Base-by-base conservation (phyloP, 2,329 filamentous ascomycete species). In the Arthroderma sp. region DNA sequence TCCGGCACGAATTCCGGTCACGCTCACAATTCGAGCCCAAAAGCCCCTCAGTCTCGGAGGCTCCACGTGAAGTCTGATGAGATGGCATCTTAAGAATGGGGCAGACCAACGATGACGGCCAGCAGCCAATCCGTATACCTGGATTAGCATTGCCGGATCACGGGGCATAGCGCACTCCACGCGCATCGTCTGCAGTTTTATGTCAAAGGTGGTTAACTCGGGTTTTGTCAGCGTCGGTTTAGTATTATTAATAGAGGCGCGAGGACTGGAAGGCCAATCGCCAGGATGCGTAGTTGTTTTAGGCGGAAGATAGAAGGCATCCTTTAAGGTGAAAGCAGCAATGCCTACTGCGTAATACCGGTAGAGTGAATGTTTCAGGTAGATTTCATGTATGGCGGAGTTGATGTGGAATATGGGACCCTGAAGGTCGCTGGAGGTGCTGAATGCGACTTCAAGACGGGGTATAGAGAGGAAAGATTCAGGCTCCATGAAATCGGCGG, bases 61-160 rank as follows among this genome's bases (percentile, higher is more conserved):
- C 57, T 89, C 83, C 0, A 86, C 86, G 61, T 91, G 94, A 4
- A 98, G 60, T n/a, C 91, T 78, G 37, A 87, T 70, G 33, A 95
- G 72, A 49, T 82, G 83, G 31, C 85, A 79, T 44, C 80, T 74
- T 9, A 91, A 58, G 58, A 88, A 94, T 0, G 91, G 89, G 4
- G 81, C 75, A 1, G 86, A 81, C 83, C 88, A 95, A 54, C 89
- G 74, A 61, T 95, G 87, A 7, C 82, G 80, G 4, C 88, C 88
- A 39, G 80, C 77, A 54, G 94, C 86, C 34, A 96, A 60, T 6
- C 79, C 77, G 59, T 89, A 89, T 6, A 95, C 69, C 50, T 95
- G 89, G 2, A 96, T 56, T 85, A 98, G 88, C 62, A 96, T 70
- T 0, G 80, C 77, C n/a, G 91, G 93, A 55, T 96, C 88, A 11